Percentiles rank a stretch among this genome's conserved stretches.
These are phyloP conservation scores for Sporormia fimetaria DNA, from an alignment of 495 filamentous ascomycete genomes.

Conservation along the genomic window DNA sequence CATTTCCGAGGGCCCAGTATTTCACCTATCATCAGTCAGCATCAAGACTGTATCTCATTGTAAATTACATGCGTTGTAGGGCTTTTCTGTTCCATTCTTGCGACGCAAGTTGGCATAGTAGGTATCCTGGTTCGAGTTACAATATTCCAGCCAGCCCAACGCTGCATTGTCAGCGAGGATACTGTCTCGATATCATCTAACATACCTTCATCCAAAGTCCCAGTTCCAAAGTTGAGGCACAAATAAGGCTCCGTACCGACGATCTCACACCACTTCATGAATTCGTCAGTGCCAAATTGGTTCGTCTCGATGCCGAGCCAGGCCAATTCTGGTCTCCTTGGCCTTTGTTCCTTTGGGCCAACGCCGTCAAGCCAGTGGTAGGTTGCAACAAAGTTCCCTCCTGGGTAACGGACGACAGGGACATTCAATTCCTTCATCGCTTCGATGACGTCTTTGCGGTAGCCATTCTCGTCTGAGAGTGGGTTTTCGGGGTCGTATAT, in stretches of 20 bases:
- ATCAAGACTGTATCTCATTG: not conserved
- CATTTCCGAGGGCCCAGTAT: conserved; percentile 62
- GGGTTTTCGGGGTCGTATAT: conserved; percentile 65
- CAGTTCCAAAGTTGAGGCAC: conserved; percentile 65
- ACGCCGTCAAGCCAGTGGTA: conserved; percentile 77
- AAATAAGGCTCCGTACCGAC: conserved; percentile 63
- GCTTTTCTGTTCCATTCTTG: conserved; percentile 57
- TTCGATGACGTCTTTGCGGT: conserved; percentile 61
- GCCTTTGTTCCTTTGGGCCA: conserved; percentile 55
- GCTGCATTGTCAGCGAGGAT: conserved; percentile 19
- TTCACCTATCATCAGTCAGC: conserved; percentile 37
- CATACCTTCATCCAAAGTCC: conserved; percentile 57
- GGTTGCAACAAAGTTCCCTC: conserved; percentile 70
- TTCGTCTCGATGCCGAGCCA: conserved; percentile 67
- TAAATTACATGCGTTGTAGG: conserved; percentile 54
- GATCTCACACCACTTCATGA: conserved; percentile 63
- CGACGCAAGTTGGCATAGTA: conserved; percentile 68
- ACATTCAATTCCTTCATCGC: conserved; percentile 58
- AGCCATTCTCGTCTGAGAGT: conserved; percentile 61
- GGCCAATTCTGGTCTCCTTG: conserved; percentile 56
- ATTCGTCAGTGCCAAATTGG: conserved; percentile 72
- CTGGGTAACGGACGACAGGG: conserved; percentile 67
- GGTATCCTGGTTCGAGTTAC: conserved; percentile 59
- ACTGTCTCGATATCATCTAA: not conserved
- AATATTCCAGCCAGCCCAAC: conserved; percentile 72